phyloP scores from a whole-genome alignment of 192 early-diverging fungal species.

The Backusella australiensis region DNA sequence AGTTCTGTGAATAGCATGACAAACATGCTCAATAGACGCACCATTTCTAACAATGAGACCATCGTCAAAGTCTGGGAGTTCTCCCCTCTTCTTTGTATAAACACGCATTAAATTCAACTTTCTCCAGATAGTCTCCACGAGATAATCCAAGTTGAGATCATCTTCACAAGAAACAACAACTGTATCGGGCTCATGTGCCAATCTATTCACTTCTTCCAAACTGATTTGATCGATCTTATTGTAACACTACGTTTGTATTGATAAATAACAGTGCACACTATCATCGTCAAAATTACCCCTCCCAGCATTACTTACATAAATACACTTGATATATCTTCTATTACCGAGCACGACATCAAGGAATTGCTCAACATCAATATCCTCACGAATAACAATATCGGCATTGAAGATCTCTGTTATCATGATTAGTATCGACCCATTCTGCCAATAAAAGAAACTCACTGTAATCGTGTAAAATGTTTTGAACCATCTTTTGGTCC shows the following conservation, averaged over 20 bases:
- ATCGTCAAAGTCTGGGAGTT: conserved; percentile 91
- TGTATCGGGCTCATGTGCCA: conserved; percentile 88
- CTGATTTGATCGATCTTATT: conserved; percentile 98
- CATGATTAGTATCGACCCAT: background rate
- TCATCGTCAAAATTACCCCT: background rate
- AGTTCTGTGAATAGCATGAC: conserved; percentile 85
- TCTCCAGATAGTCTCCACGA: conserved; percentile 91
- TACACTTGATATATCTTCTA: conserved; percentile 92
- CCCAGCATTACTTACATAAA: conserved; percentile 70
- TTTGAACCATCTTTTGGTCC: conserved; percentile 88
- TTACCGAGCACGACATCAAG: conserved; percentile 99
- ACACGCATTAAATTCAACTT: conserved; percentile 85
- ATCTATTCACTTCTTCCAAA: conserved; percentile 90
- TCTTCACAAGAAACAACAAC: conserved; percentile 88
- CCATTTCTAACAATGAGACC: conserved; percentile 86
- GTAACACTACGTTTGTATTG: conserved; percentile 53
- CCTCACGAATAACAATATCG: conserved; percentile 95
- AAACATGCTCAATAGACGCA: conserved; percentile 81
- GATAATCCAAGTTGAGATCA: conserved; percentile 89
- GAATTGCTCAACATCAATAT: conserved; percentile 94
- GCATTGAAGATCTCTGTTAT: conserved; percentile 89
- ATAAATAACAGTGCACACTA: background rate
- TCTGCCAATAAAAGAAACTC: background rate
- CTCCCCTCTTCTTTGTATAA: conserved; percentile 96
- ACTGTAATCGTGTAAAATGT: conserved; percentile 96